Base-by-base conservation (phyloP, 2,329 filamentous ascomycete species). In the Alternaria infectoria region DNA sequence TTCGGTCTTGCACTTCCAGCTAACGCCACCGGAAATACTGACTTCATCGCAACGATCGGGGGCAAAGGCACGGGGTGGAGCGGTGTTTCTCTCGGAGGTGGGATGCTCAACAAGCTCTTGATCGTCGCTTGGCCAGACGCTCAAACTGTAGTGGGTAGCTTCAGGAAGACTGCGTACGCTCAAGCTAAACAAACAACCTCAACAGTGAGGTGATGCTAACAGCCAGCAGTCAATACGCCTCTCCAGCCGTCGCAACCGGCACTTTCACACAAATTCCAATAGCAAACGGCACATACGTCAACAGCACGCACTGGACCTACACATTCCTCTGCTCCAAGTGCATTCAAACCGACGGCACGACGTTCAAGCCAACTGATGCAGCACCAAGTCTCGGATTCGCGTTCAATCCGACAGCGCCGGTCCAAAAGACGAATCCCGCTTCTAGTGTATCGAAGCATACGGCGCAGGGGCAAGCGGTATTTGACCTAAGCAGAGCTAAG, bases 261-360 rank as follows among this genome's bases (percentile, higher is more conserved):
- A 0, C 36, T 1, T 40, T 40, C n/a, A 40, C 80, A 12, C 69
- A 83, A 15, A 70, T 70, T 3, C 81, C 84, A 13, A 87, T 87
- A 64, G 76, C 83, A 23, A 83, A 84, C 21, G 85, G 85, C 25
- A 86, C 84, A 2, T 86, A 83, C 23, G 74, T 86, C 61, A 87
- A 87, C 78, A 77, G 75, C 64, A 87, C 85, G 1, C 83, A 86
- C 66, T 83, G 82, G 71, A 83, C 83, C 3, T 86, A 84, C 66
- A 87, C 86, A 1, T 87, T 87, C 74, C 80, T 87, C 40, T 88
- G 86, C 69, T 69, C 64, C 11, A 74, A 72, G 15, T 79, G 77
- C 57, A 76, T 80, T 21, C 70, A 66, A 15, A 61, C 63, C 26
- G 75, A 77, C 46, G 63, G 61, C 11, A 77, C 74, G 2, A 77